Base-by-base conservation (phyloP, 1,284 basidiomycete species). In the Malassezia cuniculi region DNA sequence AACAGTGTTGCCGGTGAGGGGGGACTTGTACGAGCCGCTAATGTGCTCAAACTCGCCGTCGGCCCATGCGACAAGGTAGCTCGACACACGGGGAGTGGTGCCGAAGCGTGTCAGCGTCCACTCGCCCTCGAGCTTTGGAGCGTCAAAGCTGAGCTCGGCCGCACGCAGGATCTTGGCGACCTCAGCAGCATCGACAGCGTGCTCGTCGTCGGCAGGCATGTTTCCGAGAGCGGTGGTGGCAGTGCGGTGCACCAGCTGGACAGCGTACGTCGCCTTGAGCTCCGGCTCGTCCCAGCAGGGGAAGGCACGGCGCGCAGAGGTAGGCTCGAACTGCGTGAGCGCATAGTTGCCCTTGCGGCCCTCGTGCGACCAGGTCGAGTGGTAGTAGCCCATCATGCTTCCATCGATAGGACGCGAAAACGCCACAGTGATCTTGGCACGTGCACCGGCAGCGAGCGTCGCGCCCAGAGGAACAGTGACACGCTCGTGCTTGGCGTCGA, bases 21-120 rank as follows among this genome's bases (percentile, higher is more conserved):
- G 83, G 66, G 83, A 82, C 47, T 71, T 76, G 68, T 85, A 86
- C 20, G 78, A 79, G 55, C 76, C 77, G 56, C 85, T 79, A 42
- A 87, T 70, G 66, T 78, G 37, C 32, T 74, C 73, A 57, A 89
- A 93, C 27, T 76, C 72, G 22, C 89, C 89, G 55, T 86, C 87
- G 17, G 86, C 87, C 64, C 76, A 89, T 0, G 86, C 85, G 29
- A 90, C 81, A 31, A 94, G 77, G 71, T 94, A 94, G 12, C 82
- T 82, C 2, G 83, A 86, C 76, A 94, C 84, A 57, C 75, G 56
- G 26, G 69, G 69, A 14, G 65, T 65, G 15, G 40, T 46, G 28
- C 56, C 55, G 33, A 68, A 70, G 31, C 54, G 48, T 26, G 66
- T 66, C 10, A 66, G 36, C n/a, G 55, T 54, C 69, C 69, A 70